phyloP scores from a whole-genome alignment of 164 flowering plant species.

The Aristolochia contorta region DNA sequence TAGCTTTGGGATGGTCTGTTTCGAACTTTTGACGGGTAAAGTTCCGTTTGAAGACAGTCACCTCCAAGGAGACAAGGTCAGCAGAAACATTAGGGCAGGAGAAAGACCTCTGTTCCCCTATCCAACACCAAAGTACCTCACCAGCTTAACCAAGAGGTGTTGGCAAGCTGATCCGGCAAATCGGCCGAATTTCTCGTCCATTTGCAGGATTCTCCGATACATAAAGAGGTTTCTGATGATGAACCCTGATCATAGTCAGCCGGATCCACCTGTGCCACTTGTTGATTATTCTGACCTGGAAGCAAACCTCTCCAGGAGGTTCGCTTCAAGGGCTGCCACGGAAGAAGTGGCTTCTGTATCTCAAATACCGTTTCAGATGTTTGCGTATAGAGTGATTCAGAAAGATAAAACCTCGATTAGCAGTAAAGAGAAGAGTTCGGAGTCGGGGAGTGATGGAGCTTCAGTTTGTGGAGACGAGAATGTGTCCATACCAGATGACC shows the following conservation, averaged over 20 bases:
- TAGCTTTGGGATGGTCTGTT: conserved; percentile 88
- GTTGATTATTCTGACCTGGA: conserved; percentile 66
- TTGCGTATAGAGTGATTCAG: conserved; percentile 55
- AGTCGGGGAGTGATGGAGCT: conserved; percentile 60
- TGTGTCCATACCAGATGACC: conserved; percentile 26
- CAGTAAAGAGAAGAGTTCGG: conserved; percentile 33
- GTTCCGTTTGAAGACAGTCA: conserved; percentile 80
- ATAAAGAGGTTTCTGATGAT: conserved; percentile 52
- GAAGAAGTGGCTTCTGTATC: conserved; percentile 28
- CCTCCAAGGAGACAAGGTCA: conserved; percentile 86
- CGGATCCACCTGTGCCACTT: conserved; percentile 38
- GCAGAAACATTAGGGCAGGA: conserved; percentile 67
- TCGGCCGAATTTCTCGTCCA: conserved; percentile 72
- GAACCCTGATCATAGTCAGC: conserved; percentile 54
- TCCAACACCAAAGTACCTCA: conserved; percentile 58
- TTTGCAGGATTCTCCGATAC: conserved; percentile 67
- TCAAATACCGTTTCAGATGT: conserved; percentile 81
- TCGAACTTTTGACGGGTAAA: conserved; percentile 81
- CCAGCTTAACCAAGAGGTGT: conserved; percentile 61
- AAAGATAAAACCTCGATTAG: conserved; percentile 33
- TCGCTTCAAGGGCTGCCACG: conserved; percentile 18
- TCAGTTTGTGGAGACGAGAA: conserved; percentile 43
- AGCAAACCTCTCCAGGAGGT: conserved; percentile 28
- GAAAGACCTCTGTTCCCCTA: conserved; percentile 87
- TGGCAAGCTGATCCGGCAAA: conserved; percentile 69